Base-by-base conservation (phyloP, 2,329 filamentous ascomycete species). In the Fusarium sp. region DNA sequence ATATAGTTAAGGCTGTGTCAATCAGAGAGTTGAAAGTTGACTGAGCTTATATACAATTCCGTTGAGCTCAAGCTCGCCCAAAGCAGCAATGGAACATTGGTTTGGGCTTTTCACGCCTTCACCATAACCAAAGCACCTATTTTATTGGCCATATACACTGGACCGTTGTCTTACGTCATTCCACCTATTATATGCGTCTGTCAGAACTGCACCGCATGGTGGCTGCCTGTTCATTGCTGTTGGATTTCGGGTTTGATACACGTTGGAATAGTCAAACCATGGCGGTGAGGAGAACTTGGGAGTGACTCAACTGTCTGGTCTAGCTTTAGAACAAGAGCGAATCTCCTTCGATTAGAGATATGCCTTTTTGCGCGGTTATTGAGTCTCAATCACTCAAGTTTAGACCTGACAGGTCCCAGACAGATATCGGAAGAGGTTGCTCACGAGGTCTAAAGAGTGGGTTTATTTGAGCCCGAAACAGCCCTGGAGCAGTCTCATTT, bases 371-470 rank as follows among this genome's bases (percentile, higher is more conserved):
- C 49, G 68, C 59, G 45, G 63, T 61, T 61, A 71, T 42, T 27
- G 18, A 46, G 44, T 67, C 25, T 50, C 56, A 46, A n/a, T 52
- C 14, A 52, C 34, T 42, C 24, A 43, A 25, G 14, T 42, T 27
- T 43, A 34, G 63, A 55, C 51, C 46, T 71, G 63, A 71, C 50
- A 59, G 43, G 22, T 34, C 42, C 27, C 50, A 50, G 51, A 51
- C 42, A 60, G 46, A 44, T 47, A 62, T 63, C 29, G 46, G 51
- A 52, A 42, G 67, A 71, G 68, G 68, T 68, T 72, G 68, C 68
- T 71, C 68, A 71, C 68, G 68, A 22, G 68, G 68, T 64, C 55
- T 51, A 53, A 57, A 56, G 34, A 68, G 68, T 71, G 68, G 68
- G 53, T 52, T 49, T 58, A 64, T 59, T 58, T 40, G 34, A 70